A percentile compares a stretch with the other conserved stretches of the same genome.
Conservation (phyloP, 2,329 filamentous ascomycete genomes). For the Coniochaeta hoffmannii region DNA sequence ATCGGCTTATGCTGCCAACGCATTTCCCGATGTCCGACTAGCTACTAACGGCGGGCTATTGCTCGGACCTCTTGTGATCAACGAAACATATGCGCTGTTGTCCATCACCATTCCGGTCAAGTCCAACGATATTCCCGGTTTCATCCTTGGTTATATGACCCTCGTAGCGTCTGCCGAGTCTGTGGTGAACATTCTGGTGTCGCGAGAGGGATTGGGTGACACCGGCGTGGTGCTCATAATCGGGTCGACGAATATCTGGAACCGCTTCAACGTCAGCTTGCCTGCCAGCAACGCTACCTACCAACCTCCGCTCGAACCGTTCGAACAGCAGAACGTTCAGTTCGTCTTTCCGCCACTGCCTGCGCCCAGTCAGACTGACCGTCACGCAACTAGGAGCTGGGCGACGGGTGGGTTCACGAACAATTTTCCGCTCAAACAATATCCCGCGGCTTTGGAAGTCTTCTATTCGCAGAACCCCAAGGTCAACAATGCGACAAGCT, state of each 20-base stretch:
- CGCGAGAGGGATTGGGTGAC: slow-evolving; percentile 60
- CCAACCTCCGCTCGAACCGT: slow-evolving; percentile 24
- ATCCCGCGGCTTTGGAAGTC: slow-evolving; percentile 54
- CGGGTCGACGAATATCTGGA: slow-evolving; percentile 58
- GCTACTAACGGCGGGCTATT: slow-evolving; percentile 53
- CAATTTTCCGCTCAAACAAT: slow-evolving; percentile 53
- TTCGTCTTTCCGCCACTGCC: slow-evolving; percentile 53
- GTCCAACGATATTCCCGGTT: slow-evolving; percentile 51
- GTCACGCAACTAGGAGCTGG: slow-evolving; percentile 39
- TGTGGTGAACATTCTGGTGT: slow-evolving; percentile 53
- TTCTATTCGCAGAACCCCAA: slow-evolving; percentile 43
- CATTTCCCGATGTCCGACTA: slow-evolving; percentile 43
- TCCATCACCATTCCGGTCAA: slow-evolving; percentile 77
- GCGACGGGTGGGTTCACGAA: slow-evolving; percentile 32
- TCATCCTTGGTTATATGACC: slow-evolving; percentile 78
- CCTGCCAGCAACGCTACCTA: slow-evolving; percentile 41
- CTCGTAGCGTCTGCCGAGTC: slow-evolving; percentile 63
- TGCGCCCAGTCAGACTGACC: slow-evolving; percentile 29
- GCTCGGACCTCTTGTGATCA: slow-evolving; percentile 67
- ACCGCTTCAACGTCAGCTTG: slow-evolving; percentile 46
- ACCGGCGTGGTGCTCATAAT: slow-evolving; percentile 66
- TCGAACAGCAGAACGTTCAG: slow-evolving; percentile 39
- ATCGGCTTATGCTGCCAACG: slow-evolving; percentile 35
- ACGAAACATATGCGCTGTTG: slow-evolving; percentile 65
- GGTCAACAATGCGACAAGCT: slow-evolving; percentile 61